Evolutionary conservation across 176 grass and related monocot genomes (phyloP).

Genomic region (Eragrostis nindensis): DNA sequence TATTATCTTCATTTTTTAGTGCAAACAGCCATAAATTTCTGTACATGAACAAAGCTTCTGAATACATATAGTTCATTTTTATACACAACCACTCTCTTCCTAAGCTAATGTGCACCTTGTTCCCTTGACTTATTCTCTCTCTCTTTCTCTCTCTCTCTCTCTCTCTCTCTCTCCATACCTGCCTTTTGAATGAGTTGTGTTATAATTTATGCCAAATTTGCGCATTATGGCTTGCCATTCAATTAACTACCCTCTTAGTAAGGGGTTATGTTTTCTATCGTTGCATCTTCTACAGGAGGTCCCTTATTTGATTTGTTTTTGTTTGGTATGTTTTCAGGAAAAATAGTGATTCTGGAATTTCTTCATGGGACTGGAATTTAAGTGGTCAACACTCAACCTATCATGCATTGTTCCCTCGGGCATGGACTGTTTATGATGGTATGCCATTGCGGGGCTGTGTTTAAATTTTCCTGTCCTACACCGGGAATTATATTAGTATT

Average conservation of each 20-base stretch:
- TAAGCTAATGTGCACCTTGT: background rate
- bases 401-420: slow-evolving; percentile 95
- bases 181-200: background rate
- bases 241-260: background rate
- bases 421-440: slow-evolving; percentile 99
- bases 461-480: slow-evolving; percentile 7
- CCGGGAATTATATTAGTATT: background rate
- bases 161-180: background rate
- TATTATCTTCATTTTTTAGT: background rate
- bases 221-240: background rate
- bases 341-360: slow-evolving; percentile 77
- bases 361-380: slow-evolving; percentile 98
- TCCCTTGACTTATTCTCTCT: slow-evolving; percentile 5
- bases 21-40: background rate
- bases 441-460: slow-evolving; percentile 32
- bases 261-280: slow-evolving; percentile 16
- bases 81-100: slow-evolving; percentile 2
- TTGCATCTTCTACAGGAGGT: background rate
- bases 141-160: background rate
- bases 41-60: background rate
- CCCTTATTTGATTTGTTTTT: slow-evolving; percentile 23
- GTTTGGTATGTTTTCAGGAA: slow-evolving; percentile 61
- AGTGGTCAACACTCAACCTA: slow-evolving; percentile 96
- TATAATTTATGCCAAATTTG: background rate
- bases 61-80: background rate